These are phyloP conservation scores for Bremia lactucae DNA, from an alignment of 352 stramenopile genomes.

Conservation along the genomic window DNA sequence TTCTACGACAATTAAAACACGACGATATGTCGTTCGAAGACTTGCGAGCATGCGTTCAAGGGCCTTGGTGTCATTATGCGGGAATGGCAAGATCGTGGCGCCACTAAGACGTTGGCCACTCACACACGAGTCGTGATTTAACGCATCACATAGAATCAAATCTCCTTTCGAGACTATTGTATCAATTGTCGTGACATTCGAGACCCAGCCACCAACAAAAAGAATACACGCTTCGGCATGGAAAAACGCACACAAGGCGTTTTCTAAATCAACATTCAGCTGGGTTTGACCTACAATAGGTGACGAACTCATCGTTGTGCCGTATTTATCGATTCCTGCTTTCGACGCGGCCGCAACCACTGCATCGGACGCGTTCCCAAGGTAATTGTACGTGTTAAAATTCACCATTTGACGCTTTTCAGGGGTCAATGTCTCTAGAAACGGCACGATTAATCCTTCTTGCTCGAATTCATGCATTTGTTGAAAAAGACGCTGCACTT, in stretches of 20 bases:
- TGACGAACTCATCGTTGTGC: constrained; percentile 72
- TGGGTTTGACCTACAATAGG: constrained; percentile 69
- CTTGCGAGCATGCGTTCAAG: constrained; percentile 63
- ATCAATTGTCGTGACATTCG: constrained; percentile 73
- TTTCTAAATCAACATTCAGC: constrained; percentile 61
- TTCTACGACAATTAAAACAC: constrained; percentile 60
- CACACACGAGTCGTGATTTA: constrained; percentile 78
- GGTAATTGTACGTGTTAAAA: constrained; percentile 85
- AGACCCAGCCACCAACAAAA: constrained; percentile 65
- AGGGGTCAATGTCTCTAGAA: constrained; percentile 53
- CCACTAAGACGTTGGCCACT: constrained; percentile 62
- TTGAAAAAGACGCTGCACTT: constrained; percentile 44
- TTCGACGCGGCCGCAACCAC: constrained; percentile 43
- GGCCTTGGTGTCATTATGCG: constrained; percentile 62
- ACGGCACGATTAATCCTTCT: constrained; percentile 58
- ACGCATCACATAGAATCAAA: constrained; percentile 64
- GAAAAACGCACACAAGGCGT: constrained; percentile 55
- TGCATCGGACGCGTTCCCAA: constrained; percentile 55
- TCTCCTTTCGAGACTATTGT: constrained; percentile 59
- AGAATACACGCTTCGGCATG: constrained; percentile 40
- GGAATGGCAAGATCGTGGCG: constrained; percentile 69
- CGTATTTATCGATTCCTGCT: constrained; percentile 54
- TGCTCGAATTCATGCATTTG: constrained; percentile 71
- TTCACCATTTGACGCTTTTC: constrained; percentile 69
- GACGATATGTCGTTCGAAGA: constrained; percentile 62